Conservation (phyloP, 1,139 yeast species). For the Diutina rugosa region DNA sequence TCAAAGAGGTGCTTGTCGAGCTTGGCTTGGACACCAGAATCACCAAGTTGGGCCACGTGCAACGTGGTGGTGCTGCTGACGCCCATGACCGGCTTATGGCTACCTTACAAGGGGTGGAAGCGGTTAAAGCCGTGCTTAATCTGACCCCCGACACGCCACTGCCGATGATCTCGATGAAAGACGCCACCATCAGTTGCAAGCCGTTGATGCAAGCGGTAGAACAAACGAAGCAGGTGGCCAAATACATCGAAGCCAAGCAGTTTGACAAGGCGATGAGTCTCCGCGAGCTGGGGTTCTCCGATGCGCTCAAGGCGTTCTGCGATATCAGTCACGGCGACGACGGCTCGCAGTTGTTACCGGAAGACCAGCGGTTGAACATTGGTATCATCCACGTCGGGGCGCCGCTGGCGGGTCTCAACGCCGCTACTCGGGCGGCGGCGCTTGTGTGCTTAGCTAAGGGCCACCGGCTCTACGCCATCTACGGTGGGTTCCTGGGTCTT, state of each 20-base stretch:
- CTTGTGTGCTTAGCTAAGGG: slow-evolving; percentile 85
- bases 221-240: slow-evolving; percentile 77
- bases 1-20: slow-evolving; percentile 66
- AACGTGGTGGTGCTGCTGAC: slow-evolving; percentile 96
- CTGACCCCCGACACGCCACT: slow-evolving; percentile 86
- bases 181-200: slow-evolving; percentile 73
- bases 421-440: slow-evolving; percentile 86
- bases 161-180: slow-evolving; percentile 85
- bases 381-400: slow-evolving; percentile 82
- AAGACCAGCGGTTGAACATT: slow-evolving; percentile 7
- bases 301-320: slow-evolving; percentile 14
- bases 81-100: slow-evolving; percentile 87
- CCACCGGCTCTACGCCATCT: slow-evolving; percentile 76
- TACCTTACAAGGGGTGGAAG: slow-evolving; percentile 94
- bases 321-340: slow-evolving; percentile 7
- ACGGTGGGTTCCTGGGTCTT: slow-evolving; percentile 88
- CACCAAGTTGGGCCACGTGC: slow-evolving; percentile 93
- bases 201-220: slow-evolving; percentile 83
- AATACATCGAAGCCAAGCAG: slow-evolving; percentile 65
- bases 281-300: slow-evolving; percentile 80
- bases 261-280: slow-evolving; percentile 78
- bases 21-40: slow-evolving; percentile 87
- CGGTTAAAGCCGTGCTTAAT: slow-evolving; percentile 84
- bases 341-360: slow-evolving; percentile 7
- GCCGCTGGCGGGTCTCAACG: slow-evolving; percentile 92